A percentile compares a stretch with the other conserved stretches of the same genome.
Evolutionary conservation across 352 stramenopile genomes (phyloP).

Genomic region (Peronospora destructor): DNA sequence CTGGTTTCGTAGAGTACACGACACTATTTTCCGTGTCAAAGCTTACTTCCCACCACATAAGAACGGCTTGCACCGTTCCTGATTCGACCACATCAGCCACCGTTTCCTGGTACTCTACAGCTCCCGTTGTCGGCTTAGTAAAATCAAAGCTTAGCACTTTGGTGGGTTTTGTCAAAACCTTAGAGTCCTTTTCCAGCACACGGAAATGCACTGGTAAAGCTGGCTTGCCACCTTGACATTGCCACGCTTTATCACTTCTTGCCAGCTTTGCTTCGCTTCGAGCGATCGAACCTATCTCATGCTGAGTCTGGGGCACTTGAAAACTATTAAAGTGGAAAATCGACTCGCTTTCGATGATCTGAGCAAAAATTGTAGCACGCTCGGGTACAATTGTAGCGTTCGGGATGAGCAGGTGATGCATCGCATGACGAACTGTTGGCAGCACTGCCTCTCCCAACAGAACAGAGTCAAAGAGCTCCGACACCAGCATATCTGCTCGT

Average conservation of each 20-base stretch:
- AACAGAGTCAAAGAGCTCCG: constrained; percentile 89
- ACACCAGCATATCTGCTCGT: constrained; percentile 88
- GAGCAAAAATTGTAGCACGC: constrained; percentile 58
- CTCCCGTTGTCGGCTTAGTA: constrained; percentile 26
- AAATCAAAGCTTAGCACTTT: constrained; percentile 68
- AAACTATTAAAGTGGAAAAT: constrained; percentile 72
- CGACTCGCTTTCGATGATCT: constrained; percentile 55
- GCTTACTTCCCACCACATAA: constrained; percentile 79
- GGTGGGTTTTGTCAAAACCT: constrained; percentile 34
- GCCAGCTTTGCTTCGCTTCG: constrained; percentile 29
- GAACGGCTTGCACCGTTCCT: constrained; percentile 51
- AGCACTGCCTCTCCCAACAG: constrained; percentile 87
- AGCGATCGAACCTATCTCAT: background rate
- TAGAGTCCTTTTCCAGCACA: constrained; percentile 32
- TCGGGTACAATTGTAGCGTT: constrained; percentile 65
- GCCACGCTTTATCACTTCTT: constrained; percentile 47
- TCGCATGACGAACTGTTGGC: constrained; percentile 74
- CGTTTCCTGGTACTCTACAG: constrained; percentile 31
- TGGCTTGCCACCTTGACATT: constrained; percentile 55
- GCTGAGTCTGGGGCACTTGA: constrained; percentile 23
- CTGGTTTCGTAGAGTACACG: constrained; percentile 61
- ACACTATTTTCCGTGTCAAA: constrained; percentile 46
- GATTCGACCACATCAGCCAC: constrained; percentile 26
- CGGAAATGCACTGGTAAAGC: constrained; percentile 61
- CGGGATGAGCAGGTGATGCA: constrained; percentile 46